Conservation (phyloP, 495 filamentous ascomycete genomes). For the Lineolata rhizophorae region DNA sequence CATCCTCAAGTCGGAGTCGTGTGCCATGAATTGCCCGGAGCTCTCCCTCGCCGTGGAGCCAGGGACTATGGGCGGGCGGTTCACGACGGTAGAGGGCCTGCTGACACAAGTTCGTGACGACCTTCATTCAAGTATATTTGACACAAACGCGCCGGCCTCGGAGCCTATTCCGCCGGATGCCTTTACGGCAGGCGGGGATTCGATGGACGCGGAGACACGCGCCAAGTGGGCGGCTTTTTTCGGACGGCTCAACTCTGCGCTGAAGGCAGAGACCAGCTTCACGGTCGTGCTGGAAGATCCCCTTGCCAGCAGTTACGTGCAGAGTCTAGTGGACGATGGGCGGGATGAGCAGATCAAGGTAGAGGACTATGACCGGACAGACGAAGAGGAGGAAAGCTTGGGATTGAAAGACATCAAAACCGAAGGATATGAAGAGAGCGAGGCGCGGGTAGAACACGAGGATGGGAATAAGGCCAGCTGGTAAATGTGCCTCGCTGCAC, state of each 20-base stretch:
- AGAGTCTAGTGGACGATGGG: slow-evolving; percentile 52
- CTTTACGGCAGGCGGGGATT: slow-evolving; percentile 40
- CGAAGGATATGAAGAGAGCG: slow-evolving; percentile 52
- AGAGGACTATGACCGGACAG: slow-evolving; percentile 72
- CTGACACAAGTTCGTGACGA: slow-evolving; percentile 87
- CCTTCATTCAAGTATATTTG: slow-evolving; percentile 65
- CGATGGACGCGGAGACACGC: slow-evolving; percentile 36
- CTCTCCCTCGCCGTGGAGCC: slow-evolving; percentile 66
- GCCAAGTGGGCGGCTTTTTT: slow-evolving; percentile 69
- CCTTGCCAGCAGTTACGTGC: slow-evolving; percentile 76
- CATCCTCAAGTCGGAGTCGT: slow-evolving; percentile 91
- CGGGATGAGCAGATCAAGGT: slow-evolving; percentile 58
- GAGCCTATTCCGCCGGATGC: too few species aligned
- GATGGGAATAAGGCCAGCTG: too few species aligned
- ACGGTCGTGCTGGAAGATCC: slow-evolving; percentile 76
- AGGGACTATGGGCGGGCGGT: slow-evolving; percentile 85
- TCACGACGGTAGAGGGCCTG: slow-evolving; percentile 89
- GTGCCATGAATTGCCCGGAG: slow-evolving; percentile 63
- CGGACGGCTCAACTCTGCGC: slow-evolving; percentile 45
- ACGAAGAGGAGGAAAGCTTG: slow-evolving; percentile 78
- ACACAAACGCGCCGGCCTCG: too few species aligned
- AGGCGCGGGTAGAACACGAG: too few species aligned
- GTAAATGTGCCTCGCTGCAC: too few species aligned
- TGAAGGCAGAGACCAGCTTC: slow-evolving; percentile 63
- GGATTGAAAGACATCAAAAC: slow-evolving; percentile 83